Base-by-base conservation (phyloP, 768 basidiomycete species). In the Multifurca ochricompacta region DNA sequence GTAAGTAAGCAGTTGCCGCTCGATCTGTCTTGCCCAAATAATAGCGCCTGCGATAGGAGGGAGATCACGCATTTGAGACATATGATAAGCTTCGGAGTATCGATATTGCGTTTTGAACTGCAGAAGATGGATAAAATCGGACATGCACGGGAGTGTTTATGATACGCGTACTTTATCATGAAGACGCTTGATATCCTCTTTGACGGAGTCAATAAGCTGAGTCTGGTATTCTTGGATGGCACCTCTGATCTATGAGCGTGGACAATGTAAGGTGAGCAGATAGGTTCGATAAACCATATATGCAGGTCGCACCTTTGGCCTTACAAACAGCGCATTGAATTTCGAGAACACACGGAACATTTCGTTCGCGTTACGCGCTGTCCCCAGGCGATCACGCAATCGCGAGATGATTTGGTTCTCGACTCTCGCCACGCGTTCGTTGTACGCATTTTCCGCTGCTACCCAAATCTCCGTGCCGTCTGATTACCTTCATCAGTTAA, bases 311-410 rank as follows among this genome's bases (percentile, higher is more conserved):
- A 92, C 92, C 82, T 97, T 96, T 8, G 92, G 94, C 56, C 95
- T 76, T 32, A 98, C 94, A 66, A 98, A 96, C 32, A 98, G 71
- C 0, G 93, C 90, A 67, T 99, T 98, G 75, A 97, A 98, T 70
- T 95, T 95, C 16, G 91, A 94, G 70, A 99, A 98, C 41, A 98
- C 95, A 48, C 95, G 79, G 72, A 99, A 98, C 96, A 98, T 99
- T 72, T 98, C 96, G 67, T 96, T 95, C 14, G 96, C 95, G 67
- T 97, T 99, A 30, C 93, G 75, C 21, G 96, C 96, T 14, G 92
- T 95, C 13, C 92, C 96, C 10, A 98, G 76, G 54, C 91, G 77
- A 69, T 97, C 95, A 23, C 95, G 78, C 43, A 99, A 69, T 31
- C 91, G 77, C 14, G 95, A 87, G 67, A 98, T 98, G 66, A 98